These are phyloP conservation scores for Tricholoma saponaceum DNA, from an alignment of 768 basidiomycete genomes.

Conservation along the genomic window DNA sequence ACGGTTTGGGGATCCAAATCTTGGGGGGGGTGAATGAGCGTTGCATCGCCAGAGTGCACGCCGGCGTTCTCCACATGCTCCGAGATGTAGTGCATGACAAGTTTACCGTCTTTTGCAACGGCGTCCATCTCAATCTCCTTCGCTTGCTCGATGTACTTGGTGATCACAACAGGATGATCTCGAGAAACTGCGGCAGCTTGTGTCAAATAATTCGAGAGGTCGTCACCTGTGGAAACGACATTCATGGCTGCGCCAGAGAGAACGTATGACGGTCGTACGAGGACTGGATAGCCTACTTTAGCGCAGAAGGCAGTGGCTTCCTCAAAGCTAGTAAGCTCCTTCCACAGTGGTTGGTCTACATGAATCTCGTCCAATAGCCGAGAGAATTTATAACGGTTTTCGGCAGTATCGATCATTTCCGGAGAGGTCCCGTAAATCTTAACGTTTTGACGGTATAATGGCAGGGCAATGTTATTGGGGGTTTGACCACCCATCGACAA, in stretches of 20 bases:
- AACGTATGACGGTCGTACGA: constrained; percentile 96
- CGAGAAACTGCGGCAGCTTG: constrained; percentile 96
- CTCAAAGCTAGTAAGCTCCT: constrained; percentile 88
- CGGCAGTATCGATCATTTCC: constrained; percentile 99
- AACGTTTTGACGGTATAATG: constrained; percentile 94
- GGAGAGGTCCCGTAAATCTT: constrained; percentile 98
- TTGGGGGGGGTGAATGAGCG: constrained; percentile 96
- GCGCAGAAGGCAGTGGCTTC: constrained; percentile 89
- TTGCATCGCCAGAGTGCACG: constrained; percentile 98
- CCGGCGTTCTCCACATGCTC: constrained; percentile 99
- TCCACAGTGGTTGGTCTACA: constrained; percentile 98
- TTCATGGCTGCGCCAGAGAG: constrained; percentile 99
- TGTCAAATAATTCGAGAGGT: constrained; percentile 86
- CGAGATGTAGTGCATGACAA: constrained; percentile 99
- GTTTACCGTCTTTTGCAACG: constrained; percentile 92
- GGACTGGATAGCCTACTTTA: constrained; percentile 91
- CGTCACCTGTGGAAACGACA: constrained; percentile 91
- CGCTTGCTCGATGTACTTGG: constrained; percentile 98
- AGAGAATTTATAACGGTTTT: constrained; percentile 99
- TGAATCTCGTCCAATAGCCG: constrained; percentile 95
- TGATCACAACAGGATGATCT: constrained; percentile 96
- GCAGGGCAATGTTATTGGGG: constrained; percentile 97
- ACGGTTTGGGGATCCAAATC: constrained; percentile 97
- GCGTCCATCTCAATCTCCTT: constrained; percentile 99
- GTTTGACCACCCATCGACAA: constrained; percentile 98